Evolutionary conservation across 805 yeast species (phyloP).

Genomic region (Sungouiozyma intestinalis): DNA sequence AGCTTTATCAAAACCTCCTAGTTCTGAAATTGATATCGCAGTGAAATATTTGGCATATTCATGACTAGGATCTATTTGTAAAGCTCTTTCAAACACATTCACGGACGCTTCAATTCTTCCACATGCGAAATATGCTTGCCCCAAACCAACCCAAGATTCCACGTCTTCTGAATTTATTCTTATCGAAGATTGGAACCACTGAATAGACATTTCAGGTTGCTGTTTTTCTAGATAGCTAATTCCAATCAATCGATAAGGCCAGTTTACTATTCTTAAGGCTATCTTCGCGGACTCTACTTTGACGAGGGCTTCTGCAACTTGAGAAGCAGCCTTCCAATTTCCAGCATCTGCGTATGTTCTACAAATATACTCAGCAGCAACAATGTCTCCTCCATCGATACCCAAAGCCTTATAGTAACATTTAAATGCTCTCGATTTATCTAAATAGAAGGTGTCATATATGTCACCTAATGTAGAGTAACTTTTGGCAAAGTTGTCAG

Average conservation of each 20-base stretch:
- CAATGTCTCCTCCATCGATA: constrained; percentile 62
- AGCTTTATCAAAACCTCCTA: constrained; percentile 60
- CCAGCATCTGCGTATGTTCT: constrained; percentile 51
- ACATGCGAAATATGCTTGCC: constrained; percentile 82
- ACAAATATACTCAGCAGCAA: constrained; percentile 65
- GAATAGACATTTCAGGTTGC: constrained; percentile 70
- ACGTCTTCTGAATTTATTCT: constrained; percentile 56
- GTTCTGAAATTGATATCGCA: constrained; percentile 51
- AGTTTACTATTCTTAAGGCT: constrained; percentile 38
- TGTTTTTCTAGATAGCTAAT: constrained; percentile 61
- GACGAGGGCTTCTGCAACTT: constrained; percentile 56
- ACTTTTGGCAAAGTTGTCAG: constrained; percentile 62
- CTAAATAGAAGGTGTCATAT: constrained; percentile 50
- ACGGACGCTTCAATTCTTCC: constrained; percentile 82
- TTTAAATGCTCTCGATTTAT: constrained; percentile 61
- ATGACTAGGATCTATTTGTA: constrained; percentile 40
- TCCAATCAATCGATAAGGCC: constrained; percentile 90
- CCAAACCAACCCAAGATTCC: constrained; percentile 89
- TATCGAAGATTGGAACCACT: constrained; percentile 79
- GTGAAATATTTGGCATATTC: constrained; percentile 59
- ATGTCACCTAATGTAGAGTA: constrained; percentile 72
- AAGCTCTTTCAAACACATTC: constrained; percentile 66
- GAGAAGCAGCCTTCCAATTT: constrained; percentile 82
- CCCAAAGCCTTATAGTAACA: constrained; percentile 89
- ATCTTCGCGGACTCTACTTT: constrained; percentile 51